phyloP scores from a whole-genome alignment of 768 basidiomycete genomes.

The Hygrocybe punicea region DNA sequence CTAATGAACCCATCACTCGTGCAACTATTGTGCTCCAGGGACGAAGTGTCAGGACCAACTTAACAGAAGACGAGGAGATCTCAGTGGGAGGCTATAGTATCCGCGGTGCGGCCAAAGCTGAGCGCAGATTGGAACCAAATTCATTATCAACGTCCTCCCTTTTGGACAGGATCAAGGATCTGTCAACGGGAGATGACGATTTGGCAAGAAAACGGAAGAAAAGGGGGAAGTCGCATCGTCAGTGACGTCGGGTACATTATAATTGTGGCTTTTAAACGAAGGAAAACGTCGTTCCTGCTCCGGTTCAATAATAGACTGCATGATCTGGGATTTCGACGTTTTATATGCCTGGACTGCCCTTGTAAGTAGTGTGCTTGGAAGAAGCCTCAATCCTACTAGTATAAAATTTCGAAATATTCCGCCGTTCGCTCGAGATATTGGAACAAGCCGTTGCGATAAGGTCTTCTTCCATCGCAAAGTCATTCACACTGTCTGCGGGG shows the following conservation, averaged over 20 bases:
- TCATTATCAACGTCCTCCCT: slow-evolving; percentile 23
- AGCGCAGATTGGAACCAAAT: slow-evolving; percentile 2
- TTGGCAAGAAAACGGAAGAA: slow-evolving; percentile 24
- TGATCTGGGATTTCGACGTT: no score
- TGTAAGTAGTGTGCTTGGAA: no score
- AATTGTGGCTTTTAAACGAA: no score
- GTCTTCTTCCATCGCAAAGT: no score
- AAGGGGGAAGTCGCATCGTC: slow-evolving; percentile 15
- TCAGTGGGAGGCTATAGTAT: slow-evolving; percentile 49
- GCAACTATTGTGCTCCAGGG: slow-evolving; percentile 19
- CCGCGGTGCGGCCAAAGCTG: slow-evolving; percentile 47
- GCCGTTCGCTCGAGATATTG: no score
- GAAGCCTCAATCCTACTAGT: no score
- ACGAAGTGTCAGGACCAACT: not conserved
- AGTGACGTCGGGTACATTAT: not conserved
- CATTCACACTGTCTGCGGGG: no score
- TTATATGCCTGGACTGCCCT: no score
- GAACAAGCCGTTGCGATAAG: no score
- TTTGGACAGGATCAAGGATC: slow-evolving; percentile 34
- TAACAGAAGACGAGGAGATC: slow-evolving; percentile 23
- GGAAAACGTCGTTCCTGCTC: not conserved
- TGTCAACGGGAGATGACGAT: slow-evolving; percentile 13
- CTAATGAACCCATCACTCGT: not conserved
- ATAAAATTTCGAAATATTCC: no score
- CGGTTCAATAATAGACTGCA: not conserved